Base-by-base conservation (phyloP, 768 basidiomycete species). In the Leucogyrophana mollusca region DNA sequence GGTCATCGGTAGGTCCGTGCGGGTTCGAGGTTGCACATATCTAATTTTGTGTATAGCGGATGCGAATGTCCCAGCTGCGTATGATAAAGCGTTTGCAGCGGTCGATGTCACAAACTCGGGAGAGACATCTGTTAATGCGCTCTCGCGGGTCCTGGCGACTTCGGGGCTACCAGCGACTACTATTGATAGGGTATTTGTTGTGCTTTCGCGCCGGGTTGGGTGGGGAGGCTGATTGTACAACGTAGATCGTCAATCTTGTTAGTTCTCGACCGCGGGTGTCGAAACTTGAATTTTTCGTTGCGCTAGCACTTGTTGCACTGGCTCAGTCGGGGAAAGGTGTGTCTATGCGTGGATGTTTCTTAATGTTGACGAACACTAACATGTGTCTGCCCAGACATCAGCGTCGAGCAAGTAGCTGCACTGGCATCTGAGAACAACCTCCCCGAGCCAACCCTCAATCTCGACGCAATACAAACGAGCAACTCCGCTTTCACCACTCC, bases 241-340 rank as follows among this genome's bases (percentile, higher is more conserved):
- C 32, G 1, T 53, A 94, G 92, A 94, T 97, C 56, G 87, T 96
- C 46, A 92, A 88, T 65, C 73, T 94, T 17, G 91, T 93, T 43
- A 90, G 88, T 66, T 84, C 85, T 25, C 78, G 78, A 48, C 77
- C 88, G 35, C 77, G 85, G 41, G 87, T 97, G 30, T 90, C 90
- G 7, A 90, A 83, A 54, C 80, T 86, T 46, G 94, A 97, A 60
- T 94, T 95, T 72, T 94, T 89, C 62, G 89, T 94, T 9, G 90
- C 92, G 9, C 67, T 97, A 20, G 91, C 90, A 9, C 74, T 97
- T 11, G 90, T 90, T 36, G 90, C 90, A 2, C 71, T 95, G 4
- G 90, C 90, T 4, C 94, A 97, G 65, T 71, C 80, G 4, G 85
- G 82, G 3, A 83, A 85, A 78, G 90, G 90, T 87, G 46, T 20